phyloP scores from a whole-genome alignment of 306 rosid species.

The Gastrolobium bilobum region DNA sequence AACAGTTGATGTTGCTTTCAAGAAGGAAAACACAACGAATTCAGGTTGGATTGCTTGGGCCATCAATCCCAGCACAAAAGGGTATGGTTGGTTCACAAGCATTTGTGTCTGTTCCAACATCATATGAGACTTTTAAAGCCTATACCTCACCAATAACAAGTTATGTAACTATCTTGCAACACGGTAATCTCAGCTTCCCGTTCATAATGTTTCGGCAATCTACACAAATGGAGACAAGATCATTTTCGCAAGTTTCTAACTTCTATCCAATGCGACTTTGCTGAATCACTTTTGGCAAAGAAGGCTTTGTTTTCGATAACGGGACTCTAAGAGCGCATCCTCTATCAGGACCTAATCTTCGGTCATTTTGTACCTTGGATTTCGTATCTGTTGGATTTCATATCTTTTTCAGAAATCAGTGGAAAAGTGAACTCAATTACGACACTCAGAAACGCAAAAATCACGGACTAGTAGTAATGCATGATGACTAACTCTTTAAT shows the following conservation, averaged over 20 bases:
- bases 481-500: no score
- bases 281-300: constrained; percentile 43
- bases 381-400: background rate
- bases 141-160: no score
- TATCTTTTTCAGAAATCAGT: background rate
- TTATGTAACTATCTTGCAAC: no score
- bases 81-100: constrained; percentile 53
- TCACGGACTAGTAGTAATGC: no score
- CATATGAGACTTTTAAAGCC: background rate
- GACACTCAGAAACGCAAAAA: background rate
- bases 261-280: background rate
- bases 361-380: constrained; percentile 36
- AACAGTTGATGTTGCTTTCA: constrained; percentile 16
- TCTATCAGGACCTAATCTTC: no score
- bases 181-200: no score
- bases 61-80: constrained; percentile 34
- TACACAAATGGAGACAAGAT: background rate
- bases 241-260: constrained; percentile 13
- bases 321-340: background rate
- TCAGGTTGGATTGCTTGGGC: no score
- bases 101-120: constrained; percentile 16
- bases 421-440: background rate
- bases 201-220: background rate
- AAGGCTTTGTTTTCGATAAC: constrained; percentile 20
- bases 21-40: no score